Conservation (phyloP, 257 asterid species). For the Fraxinus excelsior region DNA sequence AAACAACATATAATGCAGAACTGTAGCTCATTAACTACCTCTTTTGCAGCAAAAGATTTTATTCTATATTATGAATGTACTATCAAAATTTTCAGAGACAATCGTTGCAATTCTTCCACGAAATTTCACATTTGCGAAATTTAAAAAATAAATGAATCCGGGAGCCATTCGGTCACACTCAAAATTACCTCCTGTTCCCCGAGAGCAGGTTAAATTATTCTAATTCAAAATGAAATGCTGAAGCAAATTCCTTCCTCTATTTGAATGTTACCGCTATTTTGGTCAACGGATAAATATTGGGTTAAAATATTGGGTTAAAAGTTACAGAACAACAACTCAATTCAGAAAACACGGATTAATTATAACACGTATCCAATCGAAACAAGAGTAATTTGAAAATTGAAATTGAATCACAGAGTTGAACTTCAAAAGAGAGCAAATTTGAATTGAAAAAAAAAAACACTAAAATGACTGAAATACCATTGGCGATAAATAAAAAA, state of each 20-base stretch:
- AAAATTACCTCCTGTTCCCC: conserved; percentile 1
- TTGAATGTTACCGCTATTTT: not conserved
- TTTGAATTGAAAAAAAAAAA: not conserved
- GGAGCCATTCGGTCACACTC: not conserved
- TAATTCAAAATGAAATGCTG: conserved; percentile 6
- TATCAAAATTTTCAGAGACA: conserved; percentile 22
- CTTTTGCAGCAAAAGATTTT: conserved; percentile 16
- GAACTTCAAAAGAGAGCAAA: conserved; percentile 9
- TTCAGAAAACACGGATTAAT: not conserved
- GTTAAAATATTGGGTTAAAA: not conserved
- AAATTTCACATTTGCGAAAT: not conserved
- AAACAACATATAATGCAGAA: conserved; percentile 26
- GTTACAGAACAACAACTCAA: conserved; percentile 16
- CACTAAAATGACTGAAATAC: conserved; percentile 17
- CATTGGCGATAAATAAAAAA: conserved; percentile 13
- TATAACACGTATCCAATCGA: conserved; percentile 28
- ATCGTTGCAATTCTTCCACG: not conserved
- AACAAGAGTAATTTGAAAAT: conserved; percentile 20
- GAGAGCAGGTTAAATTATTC: conserved; percentile 17
- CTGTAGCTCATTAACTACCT: conserved; percentile 22
- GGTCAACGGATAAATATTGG: conserved; percentile 27
- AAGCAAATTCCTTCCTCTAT: not conserved
- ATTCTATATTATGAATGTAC: conserved; percentile 23
- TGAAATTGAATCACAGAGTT: conserved; percentile 24
- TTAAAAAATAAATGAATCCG: too few relatives aligned